phyloP scores from a whole-genome alignment of 2,329 filamentous ascomycete species.

The Fusarium tricinctum region DNA sequence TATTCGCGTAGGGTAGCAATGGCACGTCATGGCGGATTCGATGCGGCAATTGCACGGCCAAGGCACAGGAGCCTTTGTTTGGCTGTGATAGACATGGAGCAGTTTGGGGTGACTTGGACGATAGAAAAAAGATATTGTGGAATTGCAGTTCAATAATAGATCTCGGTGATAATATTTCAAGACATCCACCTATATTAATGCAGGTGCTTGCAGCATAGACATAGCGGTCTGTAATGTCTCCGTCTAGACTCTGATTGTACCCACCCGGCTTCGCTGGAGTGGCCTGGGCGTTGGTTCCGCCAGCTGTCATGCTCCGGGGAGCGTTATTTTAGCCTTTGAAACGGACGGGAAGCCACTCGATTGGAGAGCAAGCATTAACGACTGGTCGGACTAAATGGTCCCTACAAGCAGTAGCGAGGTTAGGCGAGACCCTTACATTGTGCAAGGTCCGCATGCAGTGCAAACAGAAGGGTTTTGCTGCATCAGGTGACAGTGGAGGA shows the following conservation, averaged over 20 bases:
- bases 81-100: conserved; percentile 8
- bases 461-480: conserved; percentile 3
- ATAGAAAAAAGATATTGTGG: neutral
- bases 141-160: neutral
- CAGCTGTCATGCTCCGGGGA: conserved; percentile 20
- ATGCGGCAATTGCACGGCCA: conserved; percentile 15
- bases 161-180: neutral
- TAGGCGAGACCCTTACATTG: conserved; percentile 19
- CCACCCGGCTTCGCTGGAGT: too few species aligned
- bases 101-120: neutral
- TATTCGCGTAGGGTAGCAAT: conserved; percentile 34
- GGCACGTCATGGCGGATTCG: conserved; percentile 31
- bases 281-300: conserved; percentile 17
- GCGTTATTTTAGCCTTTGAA: conserved; percentile 15
- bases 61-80: neutral
- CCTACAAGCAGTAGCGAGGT: conserved; percentile 42
- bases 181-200: neutral
- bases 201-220: neutral
- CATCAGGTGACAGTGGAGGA: conserved; percentile 42
- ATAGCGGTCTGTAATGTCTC: conserved; percentile 17
- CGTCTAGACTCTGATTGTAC: neutral
- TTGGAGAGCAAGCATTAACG: conserved; percentile 15
- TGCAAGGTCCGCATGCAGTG: conserved; percentile 27
- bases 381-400: conserved; percentile 22
- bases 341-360: conserved; percentile 17